Evolutionary conservation across 306 rosid genomes (phyloP), one percentile per base, ranked within the genome.

Genomic region (Prunus padus): DNA sequence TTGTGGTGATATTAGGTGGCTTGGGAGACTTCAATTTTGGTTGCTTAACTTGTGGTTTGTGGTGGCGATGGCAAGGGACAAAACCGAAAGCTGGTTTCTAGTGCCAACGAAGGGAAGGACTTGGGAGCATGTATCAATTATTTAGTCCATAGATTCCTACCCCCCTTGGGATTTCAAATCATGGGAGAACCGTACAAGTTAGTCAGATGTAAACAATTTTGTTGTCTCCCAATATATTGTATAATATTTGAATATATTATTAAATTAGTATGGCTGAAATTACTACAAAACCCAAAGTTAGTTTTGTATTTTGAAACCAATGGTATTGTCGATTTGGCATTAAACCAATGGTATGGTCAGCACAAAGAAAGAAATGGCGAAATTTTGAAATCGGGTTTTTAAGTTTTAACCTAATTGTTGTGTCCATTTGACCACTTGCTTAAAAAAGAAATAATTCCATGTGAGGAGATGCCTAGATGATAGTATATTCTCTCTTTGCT

Each of bases 161-260:
- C 55, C 72, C 67, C 74, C 57, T 51, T 56, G 77, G 77, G 71
- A 65, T 73, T 74, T 69, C 76, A 66, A 73, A 68, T 45, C 62
- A 45, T 44, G 4, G 37, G 71, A 82, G 69, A 71, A 77, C 77
- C 64, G 31, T 50, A 52, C 76, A 73, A 60, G 18, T 2, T 0
- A 5, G 66, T 37, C 60, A 49, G 44, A 61, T 52, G 18, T 12
- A 62, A 69, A 76, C 62, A 44, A 80, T 54, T 30, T 28, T 33
- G 46, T 28, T 33, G 46, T 45, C 18, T 74, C 47, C 28, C 0
- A 55, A 71, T 19, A 5, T 26, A 23, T 3, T 19, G 16, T 46
- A 68, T 4, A 20, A 14, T 31, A 14, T 23, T 10, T 47, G 14
- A 46, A 8, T 37, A 51, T 25, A 51, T 28, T 20, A 2, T 28